phyloP scores from a whole-genome alignment of 1,284 basidiomycete species.

The Rhodotorula glutinis region DNA sequence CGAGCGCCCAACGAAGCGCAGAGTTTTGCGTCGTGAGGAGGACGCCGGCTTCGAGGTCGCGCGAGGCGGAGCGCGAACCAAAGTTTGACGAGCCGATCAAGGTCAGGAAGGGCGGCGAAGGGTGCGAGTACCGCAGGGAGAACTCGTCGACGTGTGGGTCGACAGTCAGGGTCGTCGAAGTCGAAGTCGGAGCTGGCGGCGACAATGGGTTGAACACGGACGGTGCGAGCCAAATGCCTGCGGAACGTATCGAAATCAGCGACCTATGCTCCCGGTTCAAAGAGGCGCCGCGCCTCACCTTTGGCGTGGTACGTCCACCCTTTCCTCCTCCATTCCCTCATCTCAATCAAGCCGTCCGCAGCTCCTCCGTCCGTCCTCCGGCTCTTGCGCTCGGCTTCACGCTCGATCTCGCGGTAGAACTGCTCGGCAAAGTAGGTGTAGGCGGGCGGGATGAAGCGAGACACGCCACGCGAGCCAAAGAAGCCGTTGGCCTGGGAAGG shows the following conservation, averaged over 20 bases:
- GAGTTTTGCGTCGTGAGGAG: conserved; percentile 67
- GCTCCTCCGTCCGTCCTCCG: not conserved
- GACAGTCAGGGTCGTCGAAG: conserved; percentile 36
- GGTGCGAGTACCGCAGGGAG: conserved; percentile 14
- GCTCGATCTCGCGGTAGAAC: conserved; percentile 59
- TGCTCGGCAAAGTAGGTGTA: conserved; percentile 81
- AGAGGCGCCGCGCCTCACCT: conserved; percentile 57
- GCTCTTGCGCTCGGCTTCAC: conserved; percentile 43
- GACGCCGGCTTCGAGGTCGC: conserved; percentile 91
- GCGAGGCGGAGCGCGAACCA: conserved; percentile 81
- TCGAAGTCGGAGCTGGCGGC: conserved; percentile 38
- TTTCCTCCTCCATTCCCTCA: conserved; percentile 81
- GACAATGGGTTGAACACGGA: conserved; percentile 20
- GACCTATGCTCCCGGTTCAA: too few species aligned
- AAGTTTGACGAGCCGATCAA: conserved; percentile 95
- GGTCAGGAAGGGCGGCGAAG: conserved; percentile 59
- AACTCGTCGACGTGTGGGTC: conserved; percentile 49
- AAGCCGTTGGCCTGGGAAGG: conserved; percentile 82
- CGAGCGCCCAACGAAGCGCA: conserved; percentile 49
- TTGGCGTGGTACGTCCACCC: conserved; percentile 99
- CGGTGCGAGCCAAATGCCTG: conserved; percentile 81
- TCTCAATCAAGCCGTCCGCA: conserved; percentile 53
- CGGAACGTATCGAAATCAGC: too few species aligned
- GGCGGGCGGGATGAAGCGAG: conserved; percentile 87
- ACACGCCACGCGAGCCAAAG: conserved; percentile 80